These are phyloP conservation scores for Dendrobium officinale DNA, from an alignment of 106 monocot genomes.

Conservation along the genomic window DNA sequence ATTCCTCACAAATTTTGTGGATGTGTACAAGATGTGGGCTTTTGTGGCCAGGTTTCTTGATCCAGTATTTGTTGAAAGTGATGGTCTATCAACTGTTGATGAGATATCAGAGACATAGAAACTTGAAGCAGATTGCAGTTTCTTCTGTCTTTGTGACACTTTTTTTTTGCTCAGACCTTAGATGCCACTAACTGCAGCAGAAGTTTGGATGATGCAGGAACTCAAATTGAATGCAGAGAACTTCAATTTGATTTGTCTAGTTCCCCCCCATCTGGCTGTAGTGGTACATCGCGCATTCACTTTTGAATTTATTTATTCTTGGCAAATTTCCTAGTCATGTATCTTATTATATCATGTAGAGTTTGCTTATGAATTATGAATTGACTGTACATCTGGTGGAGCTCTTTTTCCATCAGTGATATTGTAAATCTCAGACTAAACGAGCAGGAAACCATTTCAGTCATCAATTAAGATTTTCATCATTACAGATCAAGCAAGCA, in stretches of 20 bases:
- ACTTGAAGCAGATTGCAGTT: conserved; percentile 2
- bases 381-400: conserved; percentile 5
- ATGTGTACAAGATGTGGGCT: conserved; percentile 87
- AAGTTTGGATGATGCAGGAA: background rate
- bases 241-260: conserved; percentile 3
- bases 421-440: conserved; percentile 3
- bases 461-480: background rate
- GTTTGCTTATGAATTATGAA: conserved; percentile 27
- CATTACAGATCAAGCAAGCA: background rate
- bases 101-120: conserved; percentile 36
- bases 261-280: background rate
- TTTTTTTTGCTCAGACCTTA: background rate
- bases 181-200: background rate
- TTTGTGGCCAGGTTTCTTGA: conserved; percentile 78
- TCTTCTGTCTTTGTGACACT: background rate
- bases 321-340: conserved; percentile 19
- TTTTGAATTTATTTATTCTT: conserved; percentile 47
- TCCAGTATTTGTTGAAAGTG: conserved; percentile 50
- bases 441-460: background rate
- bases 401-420: background rate
- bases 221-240: background rate
- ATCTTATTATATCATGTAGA: conserved; percentile 32
- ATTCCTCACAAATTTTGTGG: conserved; percentile 81
- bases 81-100: conserved; percentile 35
- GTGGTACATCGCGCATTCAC: background rate